phyloP scores from a whole-genome alignment of 805 yeast genomes.

The Cyberlindnera euphorbiiphila region DNA sequence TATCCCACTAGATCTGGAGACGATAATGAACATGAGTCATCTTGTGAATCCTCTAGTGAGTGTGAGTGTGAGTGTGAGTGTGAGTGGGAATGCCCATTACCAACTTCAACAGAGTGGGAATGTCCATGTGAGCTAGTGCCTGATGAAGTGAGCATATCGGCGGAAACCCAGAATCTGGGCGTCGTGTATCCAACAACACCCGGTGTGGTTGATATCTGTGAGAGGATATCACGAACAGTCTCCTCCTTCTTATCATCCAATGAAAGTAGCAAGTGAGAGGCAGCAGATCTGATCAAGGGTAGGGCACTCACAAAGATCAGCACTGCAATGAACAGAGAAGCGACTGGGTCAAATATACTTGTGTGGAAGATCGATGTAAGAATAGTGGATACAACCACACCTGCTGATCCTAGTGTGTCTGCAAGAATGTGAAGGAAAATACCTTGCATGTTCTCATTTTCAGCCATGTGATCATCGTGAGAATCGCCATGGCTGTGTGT shows the following conservation, averaged over 20 bases:
- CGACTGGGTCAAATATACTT: constrained; percentile 85
- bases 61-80: constrained; percentile 6
- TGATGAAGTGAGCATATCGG: constrained; percentile 28
- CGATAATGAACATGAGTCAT: too few relatives aligned
- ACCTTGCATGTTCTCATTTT: constrained; percentile 84
- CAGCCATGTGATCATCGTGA: constrained; percentile 30
- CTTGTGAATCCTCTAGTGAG: too few relatives aligned
- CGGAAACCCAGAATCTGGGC: constrained; percentile 86
- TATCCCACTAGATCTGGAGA: constrained; percentile 56
- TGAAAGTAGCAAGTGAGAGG: constrained; percentile 64
- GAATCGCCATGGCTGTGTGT: constrained; percentile 38
- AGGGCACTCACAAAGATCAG: constrained; percentile 77
- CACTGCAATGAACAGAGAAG: constrained; percentile 81
- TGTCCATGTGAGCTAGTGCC: constrained; percentile 23
- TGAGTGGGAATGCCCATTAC: constrained; percentile 31
- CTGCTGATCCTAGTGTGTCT: constrained; percentile 94
- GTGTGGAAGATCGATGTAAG: constrained; percentile 63
- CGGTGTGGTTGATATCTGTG: constrained; percentile 62
- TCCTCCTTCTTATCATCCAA: constrained; percentile 58
- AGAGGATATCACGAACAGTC: constrained; percentile 56
- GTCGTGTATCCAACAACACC: constrained; percentile 85
- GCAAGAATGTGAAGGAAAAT: constrained; percentile 91
- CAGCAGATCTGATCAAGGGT: constrained; percentile 80
- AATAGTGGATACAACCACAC: constrained; percentile 88
- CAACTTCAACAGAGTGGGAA: constrained; percentile 26